These are phyloP conservation scores for Sporothrix euskadiensis DNA, from an alignment of 2,329 filamentous ascomycete genomes.

Conservation along the genomic window DNA sequence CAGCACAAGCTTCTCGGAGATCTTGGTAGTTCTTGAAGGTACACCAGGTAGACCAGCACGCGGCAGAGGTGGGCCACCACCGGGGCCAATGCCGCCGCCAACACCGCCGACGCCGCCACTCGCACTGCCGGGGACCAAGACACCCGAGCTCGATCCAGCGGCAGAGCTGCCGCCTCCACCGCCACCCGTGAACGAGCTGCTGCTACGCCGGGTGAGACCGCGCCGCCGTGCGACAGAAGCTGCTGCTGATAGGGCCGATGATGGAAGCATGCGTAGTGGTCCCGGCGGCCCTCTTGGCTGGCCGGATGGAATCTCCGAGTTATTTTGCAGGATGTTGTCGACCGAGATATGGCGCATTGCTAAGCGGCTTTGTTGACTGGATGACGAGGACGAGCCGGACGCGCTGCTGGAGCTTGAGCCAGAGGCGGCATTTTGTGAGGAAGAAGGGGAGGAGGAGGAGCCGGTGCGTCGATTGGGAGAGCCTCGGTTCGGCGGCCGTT, in stretches of 20 bases:
- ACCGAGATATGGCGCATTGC: conserved; percentile 80
- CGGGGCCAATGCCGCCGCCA: not conserved
- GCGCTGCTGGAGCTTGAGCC: not conserved
- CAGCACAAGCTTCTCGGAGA: conserved; percentile 94
- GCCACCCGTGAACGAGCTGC: conserved; percentile 34
- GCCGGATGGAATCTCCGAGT: conserved; percentile 91
- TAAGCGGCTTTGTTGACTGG: conserved; percentile 29
- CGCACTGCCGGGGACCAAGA: conserved; percentile 13
- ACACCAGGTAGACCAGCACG: conserved; percentile 57
- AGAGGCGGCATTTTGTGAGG: conserved; percentile 10
- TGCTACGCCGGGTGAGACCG: conserved; percentile 27
- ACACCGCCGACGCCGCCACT: conserved; percentile 7
- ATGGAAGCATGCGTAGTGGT: conserved; percentile 42
- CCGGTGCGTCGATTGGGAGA: conserved; percentile 12
- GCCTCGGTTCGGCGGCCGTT: conserved; percentile 44
- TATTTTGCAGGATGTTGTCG: conserved; percentile 91
- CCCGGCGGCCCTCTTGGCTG: conserved; percentile 78
- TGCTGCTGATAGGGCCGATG: conserved; percentile 18
- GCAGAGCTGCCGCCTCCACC: not conserved
- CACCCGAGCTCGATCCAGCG: conserved; percentile 12
- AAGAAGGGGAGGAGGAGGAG: conserved; percentile 26
- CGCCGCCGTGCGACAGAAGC: conserved; percentile 26
- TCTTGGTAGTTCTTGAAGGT: conserved; percentile 85
- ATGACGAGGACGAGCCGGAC: conserved; percentile 33
- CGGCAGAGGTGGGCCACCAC: conserved; percentile 35